phyloP scores from a whole-genome alignment of 1,284 basidiomycete genomes.

The Gymnopus androsaceus region DNA sequence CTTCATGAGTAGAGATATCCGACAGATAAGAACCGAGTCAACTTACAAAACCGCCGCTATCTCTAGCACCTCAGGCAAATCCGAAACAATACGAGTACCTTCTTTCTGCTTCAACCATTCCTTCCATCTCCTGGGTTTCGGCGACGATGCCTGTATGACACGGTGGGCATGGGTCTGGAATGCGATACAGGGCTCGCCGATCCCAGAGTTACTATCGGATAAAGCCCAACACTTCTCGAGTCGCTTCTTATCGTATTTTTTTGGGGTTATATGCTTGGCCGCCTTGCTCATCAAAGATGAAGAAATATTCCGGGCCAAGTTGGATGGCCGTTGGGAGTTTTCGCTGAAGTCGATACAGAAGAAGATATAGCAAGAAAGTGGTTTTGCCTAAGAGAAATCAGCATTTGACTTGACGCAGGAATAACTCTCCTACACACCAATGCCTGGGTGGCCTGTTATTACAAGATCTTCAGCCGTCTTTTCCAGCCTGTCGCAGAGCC shows the following conservation, averaged over 20 bases:
- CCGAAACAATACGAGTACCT: neutral
- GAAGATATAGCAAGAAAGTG: slow-evolving; percentile 7
- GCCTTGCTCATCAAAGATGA: neutral
- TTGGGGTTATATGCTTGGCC: neutral
- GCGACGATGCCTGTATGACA: neutral
- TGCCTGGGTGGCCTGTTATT: neutral
- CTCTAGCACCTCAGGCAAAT: neutral
- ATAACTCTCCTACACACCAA: neutral
- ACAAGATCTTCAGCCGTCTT: neutral
- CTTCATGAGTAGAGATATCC: too few species aligned
- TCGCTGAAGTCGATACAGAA: slow-evolving; percentile 9
- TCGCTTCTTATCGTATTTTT: neutral
- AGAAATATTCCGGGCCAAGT: neutral
- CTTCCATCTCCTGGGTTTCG: neutral
- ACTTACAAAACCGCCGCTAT: neutral
- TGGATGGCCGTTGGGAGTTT: slow-evolving; percentile 9
- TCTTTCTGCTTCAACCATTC: neutral
- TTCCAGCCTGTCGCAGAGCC: too few species aligned
- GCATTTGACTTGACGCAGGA: neutral
- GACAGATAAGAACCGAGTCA: too few species aligned
- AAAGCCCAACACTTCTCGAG: neutral
- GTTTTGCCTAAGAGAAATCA: slow-evolving; percentile 2
- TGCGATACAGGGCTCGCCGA: neutral
- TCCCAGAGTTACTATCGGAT: neutral
- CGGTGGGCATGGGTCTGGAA: neutral